Evolutionary conservation across 192 early-diverging fungal genomes (phyloP), one percentile per base, ranked within the genome.

Genomic region (Mortierella hygrophila): DNA sequence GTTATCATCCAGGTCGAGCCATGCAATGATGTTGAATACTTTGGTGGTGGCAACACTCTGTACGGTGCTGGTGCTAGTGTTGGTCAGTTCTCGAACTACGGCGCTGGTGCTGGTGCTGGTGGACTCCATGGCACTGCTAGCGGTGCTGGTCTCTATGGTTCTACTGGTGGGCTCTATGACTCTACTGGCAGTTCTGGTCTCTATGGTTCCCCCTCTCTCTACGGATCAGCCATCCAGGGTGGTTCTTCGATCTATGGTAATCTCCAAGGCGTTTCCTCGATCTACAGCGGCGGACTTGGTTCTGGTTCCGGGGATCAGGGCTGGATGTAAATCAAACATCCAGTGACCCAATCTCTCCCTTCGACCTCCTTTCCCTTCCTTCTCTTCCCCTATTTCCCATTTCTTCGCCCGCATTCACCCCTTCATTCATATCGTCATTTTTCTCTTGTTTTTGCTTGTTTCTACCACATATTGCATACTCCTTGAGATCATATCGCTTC

Each of bases 1-100:
- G 68, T 78, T 35, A 54, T 81, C 32, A 77, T 86, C 26, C 71
- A 86, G 13, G 65, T 42, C 41, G 71, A 49, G 41, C 79, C 84
- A 6, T 86, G 84, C 29, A 11, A 11, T 65, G 26, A 32, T 15
- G 75, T 23, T 11, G 35, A 76, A 29, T 49, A 38, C 29, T 40
- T 21, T 35, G 72, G 29, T 35, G 26, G 35, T 35, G 38, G 38
- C 4, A 40, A 40, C 38, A 40, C 0, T 6, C 6, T 40, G 38
- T 40, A 42, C 10, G 26, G 18, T 38, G 57, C 29, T 52, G 60
- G 57, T 60, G 57, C 35, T 49, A 65, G 32, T 69, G 16, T 1
- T 8, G 68, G 37, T 69, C 68, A 70, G 18, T 63, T 20, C 57
- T 57, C 20, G 23, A 37, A 40, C 29, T 46, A 21, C 42, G 8